Base-by-base conservation (phyloP, 73 alveolate species). In the Chromera velia region DNA sequence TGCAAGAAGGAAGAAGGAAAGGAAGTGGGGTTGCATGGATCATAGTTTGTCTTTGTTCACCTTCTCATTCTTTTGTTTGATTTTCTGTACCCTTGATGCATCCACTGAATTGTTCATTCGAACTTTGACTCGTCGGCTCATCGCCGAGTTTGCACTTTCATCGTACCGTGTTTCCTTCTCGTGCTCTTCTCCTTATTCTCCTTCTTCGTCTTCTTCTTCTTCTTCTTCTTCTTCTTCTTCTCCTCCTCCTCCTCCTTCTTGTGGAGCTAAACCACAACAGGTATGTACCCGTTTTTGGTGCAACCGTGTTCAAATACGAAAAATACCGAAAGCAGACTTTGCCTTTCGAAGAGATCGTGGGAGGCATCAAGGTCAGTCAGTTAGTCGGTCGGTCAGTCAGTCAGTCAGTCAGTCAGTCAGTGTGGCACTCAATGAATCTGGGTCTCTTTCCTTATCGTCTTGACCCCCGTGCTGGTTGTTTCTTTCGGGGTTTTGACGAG, bases 211-310 rank as follows among this genome's bases (percentile, higher is more conserved):
- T n/a, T n/a, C n/a, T n/a, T n/a, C n/a, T n/a, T n/a, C n/a, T n/a
- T n/a, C n/a, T n/a, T n/a, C n/a, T n/a, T n/a, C n/a, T n/a, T n/a
- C n/a, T n/a, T n/a, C n/a, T n/a, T n/a, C n/a, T n/a, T n/a, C n/a
- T n/a, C n/a, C n/a, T n/a, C n/a, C n/a, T n/a, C n/a, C n/a, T n/a
- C n/a, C n/a, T n/a, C n/a, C n/a, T n/a, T n/a, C n/a, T n/a, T n/a
- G n/a, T n/a, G n/a, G n/a, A n/a, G n/a, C n/a, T n/a, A n/a, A n/a
- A n/a, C n/a, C n/a, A n/a, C n/a, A n/a, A n/a, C 55, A 40, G 55
- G 55, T 80, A 80, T 33, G 80, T 80, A 47, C 86, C 86, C 0
- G 32, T 69, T 34, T 80, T 80, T 30, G 86, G 86, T 48, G 68
- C 74, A 33, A 70, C 86, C 1, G 32, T 70, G 78, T 70, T 67